Evolutionary conservation across 768 basidiomycete species (phyloP).

Genomic region (Serpula lacrymans): DNA sequence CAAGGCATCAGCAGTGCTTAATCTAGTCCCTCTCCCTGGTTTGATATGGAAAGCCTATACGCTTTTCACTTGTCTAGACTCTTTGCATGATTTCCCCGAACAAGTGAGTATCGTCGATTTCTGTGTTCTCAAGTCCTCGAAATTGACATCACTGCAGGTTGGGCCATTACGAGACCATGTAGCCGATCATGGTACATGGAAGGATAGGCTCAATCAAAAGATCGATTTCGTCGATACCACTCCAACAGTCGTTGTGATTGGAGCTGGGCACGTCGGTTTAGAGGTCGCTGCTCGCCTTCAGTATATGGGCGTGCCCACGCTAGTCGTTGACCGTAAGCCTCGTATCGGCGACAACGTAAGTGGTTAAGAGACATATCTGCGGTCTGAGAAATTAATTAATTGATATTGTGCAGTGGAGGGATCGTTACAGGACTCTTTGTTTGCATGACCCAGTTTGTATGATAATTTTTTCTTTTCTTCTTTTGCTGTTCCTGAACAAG

Average conservation of each 20-base stretch:
- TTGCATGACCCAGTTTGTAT: constrained; percentile 51
- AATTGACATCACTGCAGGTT: constrained; percentile 6
- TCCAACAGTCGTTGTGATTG: constrained; percentile 60
- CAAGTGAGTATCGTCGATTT: constrained; percentile 18
- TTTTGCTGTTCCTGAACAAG: background rate
- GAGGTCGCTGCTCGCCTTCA: constrained; percentile 65
- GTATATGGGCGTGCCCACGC: constrained; percentile 46
- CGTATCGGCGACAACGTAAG: constrained; percentile 46
- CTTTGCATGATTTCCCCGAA: constrained; percentile 51
- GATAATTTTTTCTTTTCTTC: constrained; percentile 11
- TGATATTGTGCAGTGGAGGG: constrained; percentile 40
- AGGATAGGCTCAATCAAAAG: constrained; percentile 38
- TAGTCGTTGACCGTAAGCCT: constrained; percentile 56
- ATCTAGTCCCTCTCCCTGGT: constrained; percentile 45
- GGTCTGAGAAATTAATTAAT: constrained; percentile 1
- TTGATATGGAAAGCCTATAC: constrained; percentile 56
- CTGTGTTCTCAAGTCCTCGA: background rate
- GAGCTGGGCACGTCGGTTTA: constrained; percentile 67
- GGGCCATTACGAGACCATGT: constrained; percentile 41
- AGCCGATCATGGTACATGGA: constrained; percentile 56
- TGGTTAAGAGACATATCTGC: background rate
- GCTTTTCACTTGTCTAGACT: constrained; percentile 56
- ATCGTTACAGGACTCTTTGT: constrained; percentile 55
- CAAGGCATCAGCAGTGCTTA: constrained; percentile 47
- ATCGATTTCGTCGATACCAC: constrained; percentile 43